These are phyloP conservation scores for Gastrolobium bilobum DNA, from an alignment of 306 rosid genomes.

Conservation along the genomic window DNA sequence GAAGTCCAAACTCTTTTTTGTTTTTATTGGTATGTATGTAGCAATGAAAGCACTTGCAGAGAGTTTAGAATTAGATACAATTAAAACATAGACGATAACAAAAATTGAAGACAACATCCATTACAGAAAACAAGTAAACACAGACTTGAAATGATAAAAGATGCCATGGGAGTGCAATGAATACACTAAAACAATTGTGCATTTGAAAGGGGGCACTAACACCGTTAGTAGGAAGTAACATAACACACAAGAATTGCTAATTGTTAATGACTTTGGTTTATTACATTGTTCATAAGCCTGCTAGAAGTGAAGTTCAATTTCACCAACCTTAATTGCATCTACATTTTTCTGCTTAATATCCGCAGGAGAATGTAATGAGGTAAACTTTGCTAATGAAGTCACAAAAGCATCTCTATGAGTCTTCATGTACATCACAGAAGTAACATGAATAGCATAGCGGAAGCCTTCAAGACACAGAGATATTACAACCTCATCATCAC, in stretches of 20 bases:
- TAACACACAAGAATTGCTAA: slow-evolving; percentile 24
- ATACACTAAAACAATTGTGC: slow-evolving; percentile 31
- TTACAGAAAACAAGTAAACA: slow-evolving; percentile 4
- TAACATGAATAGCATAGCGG: slow-evolving; percentile 91
- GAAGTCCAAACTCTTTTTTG: slow-evolving; percentile 12
- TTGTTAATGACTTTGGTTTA: slow-evolving; percentile 27
- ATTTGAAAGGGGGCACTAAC: slow-evolving; percentile 38
- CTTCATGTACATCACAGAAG: slow-evolving; percentile 97
- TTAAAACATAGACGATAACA: slow-evolving; percentile 18
- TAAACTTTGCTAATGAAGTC: slow-evolving; percentile 97
- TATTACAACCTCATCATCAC: slow-evolving; percentile 91
- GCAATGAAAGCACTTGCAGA: slow-evolving; percentile 27
- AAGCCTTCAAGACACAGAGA: slow-evolving; percentile 94
- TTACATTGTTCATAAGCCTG: slow-evolving; percentile 28
- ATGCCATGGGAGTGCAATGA: slow-evolving; percentile 24
- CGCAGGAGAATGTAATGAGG: slow-evolving; percentile 96
- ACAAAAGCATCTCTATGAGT: slow-evolving; percentile 99
- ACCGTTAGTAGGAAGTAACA: slow-evolving; percentile 14
- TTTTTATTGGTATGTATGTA: slow-evolving; percentile 15
- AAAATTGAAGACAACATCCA: slow-evolving; percentile 26
- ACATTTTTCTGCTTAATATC: slow-evolving; percentile 96
- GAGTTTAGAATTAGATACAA: slow-evolving; percentile 33
- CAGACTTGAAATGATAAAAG: slow-evolving; percentile 33
- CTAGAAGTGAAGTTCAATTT: slow-evolving; percentile 43
- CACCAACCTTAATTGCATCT: slow-evolving; percentile 94